Base-by-base conservation (phyloP, 1,139 yeast genomes). In the Sugiyamaella grinbergsii region DNA sequence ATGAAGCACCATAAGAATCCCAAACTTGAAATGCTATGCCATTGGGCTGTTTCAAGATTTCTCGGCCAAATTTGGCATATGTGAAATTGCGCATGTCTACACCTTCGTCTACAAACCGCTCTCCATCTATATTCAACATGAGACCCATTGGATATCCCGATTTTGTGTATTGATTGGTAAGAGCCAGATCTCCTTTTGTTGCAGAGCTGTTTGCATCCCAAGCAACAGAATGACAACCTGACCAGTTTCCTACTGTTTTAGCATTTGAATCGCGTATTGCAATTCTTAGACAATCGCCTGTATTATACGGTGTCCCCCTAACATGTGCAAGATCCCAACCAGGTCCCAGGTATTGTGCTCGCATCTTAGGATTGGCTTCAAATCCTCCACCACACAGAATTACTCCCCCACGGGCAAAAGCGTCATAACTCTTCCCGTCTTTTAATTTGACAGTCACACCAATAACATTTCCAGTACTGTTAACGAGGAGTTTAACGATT, bases 271-370 rank as follows among this genome's bases (percentile, higher is more conserved):
- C 33, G 5, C 15, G 15, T 5, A 29, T 29, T 29, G 33, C 33
- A 29, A 29, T 29, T 29, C 5, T 6, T 29, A 29, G 15, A 29
- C 33, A 29, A 29, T 29, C 33, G 10, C 33, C 33, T 5, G 33
- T 29, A 29, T 29, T 29, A 29, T 29, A 29, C 10, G 33, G 33
- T 5, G 33, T 29, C 5, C 33, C 33, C 13, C 33, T 29, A 29
- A 29, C 33, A 29, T 29, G 10, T 11, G 33, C 33, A 5, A 29
- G 33, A 29, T 29, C 33, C 33, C 33, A 29, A 4, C 33, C 33
- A 29, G 33, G 33, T 29, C 33, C 33, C 6, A 29, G 33, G 13
- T 29, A 29, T 29, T 29, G 15, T 29, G 33, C 33, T 29, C 33
- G 10, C 33, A 29, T 29, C 10, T 8, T 29, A 8, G 33, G 33